A percentile compares a stretch with the other conserved stretches of the same genome.
Evolutionary conservation across 2,329 filamentous ascomycete genomes (phyloP).

Genomic region (Ophiocordyceps camponoti-saundersi): DNA sequence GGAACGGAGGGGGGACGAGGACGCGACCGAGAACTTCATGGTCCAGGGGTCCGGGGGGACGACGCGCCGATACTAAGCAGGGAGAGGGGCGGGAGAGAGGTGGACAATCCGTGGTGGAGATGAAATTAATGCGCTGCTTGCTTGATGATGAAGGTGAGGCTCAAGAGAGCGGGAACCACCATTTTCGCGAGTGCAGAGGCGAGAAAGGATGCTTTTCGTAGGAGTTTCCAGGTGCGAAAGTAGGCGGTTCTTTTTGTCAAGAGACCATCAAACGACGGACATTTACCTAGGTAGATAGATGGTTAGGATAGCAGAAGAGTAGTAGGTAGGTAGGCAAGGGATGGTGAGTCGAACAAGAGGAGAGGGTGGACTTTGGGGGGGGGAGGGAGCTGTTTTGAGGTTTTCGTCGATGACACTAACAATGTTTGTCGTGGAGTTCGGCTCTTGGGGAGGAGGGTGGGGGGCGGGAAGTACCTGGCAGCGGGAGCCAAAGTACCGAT

Average conservation of each 20-base stretch:
- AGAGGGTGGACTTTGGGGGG: background rate
- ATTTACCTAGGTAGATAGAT: background rate
- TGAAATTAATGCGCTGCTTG: background rate
- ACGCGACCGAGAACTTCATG: slow-evolving; percentile 3
- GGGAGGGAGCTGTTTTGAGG: background rate
- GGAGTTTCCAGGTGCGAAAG: background rate
- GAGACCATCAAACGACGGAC: background rate
- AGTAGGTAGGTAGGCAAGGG: background rate
- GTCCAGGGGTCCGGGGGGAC: slow-evolving; percentile 1
- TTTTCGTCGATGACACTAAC: background rate
- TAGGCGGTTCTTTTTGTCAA: background rate
- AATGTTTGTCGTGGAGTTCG: background rate
- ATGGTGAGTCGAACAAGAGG: background rate
- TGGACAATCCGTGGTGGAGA: background rate
- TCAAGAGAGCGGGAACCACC: background rate
- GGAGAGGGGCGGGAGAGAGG: background rate
- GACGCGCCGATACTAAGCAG: background rate
- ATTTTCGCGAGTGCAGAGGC: background rate
- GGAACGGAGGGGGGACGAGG: background rate
- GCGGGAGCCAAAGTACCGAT: background rate
- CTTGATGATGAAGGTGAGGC: background rate
- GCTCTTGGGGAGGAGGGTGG: background rate
- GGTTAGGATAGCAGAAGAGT: background rate
- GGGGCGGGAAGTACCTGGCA: background rate
- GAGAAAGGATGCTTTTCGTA: background rate